Percentiles rank a stretch among this genome's conserved stretches.
These are phyloP conservation scores for Corylus heterophylla DNA, from an alignment of 306 rosid genomes.

Conservation along the genomic window DNA sequence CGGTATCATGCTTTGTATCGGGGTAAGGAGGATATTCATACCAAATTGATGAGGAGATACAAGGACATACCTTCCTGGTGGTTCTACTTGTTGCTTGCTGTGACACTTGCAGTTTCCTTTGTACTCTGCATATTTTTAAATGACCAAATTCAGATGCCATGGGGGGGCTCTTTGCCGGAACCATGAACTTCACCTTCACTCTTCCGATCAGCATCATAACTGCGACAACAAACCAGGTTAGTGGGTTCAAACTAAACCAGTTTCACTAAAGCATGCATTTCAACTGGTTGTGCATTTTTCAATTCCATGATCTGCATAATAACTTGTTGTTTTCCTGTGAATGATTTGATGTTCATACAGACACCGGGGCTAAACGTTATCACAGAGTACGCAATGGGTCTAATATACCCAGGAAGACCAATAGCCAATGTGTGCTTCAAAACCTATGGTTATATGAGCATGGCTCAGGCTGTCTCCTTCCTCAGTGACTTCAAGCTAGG, in stretches of 20 bases:
- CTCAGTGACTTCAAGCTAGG: too few species aligned
- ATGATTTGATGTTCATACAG: slow-evolving; percentile 33
- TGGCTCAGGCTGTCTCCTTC: too few species aligned
- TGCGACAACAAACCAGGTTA: slow-evolving; percentile 90
- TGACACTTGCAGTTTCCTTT: slow-evolving; percentile 55
- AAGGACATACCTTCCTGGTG: slow-evolving; percentile 83
- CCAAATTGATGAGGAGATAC: slow-evolving; percentile 71
- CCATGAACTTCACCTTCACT: slow-evolving; percentile 63
- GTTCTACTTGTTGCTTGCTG: slow-evolving; percentile 56
- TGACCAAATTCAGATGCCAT: slow-evolving; percentile 79
- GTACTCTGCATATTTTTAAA: slow-evolving; percentile 60
- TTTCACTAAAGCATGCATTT: too few species aligned
- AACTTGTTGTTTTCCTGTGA: too few species aligned
- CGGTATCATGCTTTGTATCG: slow-evolving; percentile 51
- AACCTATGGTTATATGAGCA: too few species aligned
- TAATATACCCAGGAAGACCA: neutral
- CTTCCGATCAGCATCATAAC: slow-evolving; percentile 88
- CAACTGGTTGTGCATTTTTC: too few species aligned
- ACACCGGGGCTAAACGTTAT: slow-evolving; percentile 77
- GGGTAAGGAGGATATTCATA: slow-evolving; percentile 71
- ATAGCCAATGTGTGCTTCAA: neutral
- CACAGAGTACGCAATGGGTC: neutral
- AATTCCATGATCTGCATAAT: neutral
- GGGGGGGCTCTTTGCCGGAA: slow-evolving; percentile 84
- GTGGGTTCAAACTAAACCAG: too few species aligned